A percentile compares a stretch with the other conserved stretches of the same genome.
phyloP scores from a whole-genome alignment of 106 monocot genomes.

The Allium fistulosum region DNA sequence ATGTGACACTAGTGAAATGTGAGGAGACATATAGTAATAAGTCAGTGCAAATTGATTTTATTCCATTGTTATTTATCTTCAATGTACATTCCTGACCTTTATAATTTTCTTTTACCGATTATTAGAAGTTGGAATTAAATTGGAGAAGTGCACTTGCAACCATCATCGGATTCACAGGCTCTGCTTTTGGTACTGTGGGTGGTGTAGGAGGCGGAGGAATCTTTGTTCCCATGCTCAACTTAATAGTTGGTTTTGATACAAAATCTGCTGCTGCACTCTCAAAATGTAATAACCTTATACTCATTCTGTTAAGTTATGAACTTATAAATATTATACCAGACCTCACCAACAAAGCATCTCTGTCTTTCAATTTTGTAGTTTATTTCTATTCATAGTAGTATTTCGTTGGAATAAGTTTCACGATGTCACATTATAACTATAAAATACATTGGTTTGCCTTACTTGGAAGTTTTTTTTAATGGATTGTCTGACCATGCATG shows the following conservation, averaged over 20 bases:
- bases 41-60: neutral
- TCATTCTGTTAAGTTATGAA: neutral
- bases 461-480: too few relatives aligned
- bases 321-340: neutral
- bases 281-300: conserved; percentile 40
- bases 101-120: neutral
- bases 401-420: too few relatives aligned
- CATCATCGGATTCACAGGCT: conserved; percentile 75
- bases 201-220: conserved; percentile 98
- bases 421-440: too few relatives aligned
- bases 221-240: conserved; percentile 92
- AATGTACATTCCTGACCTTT: neutral
- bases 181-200: conserved; percentile 90
- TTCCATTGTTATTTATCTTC: neutral
- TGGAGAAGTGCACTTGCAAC: conserved; percentile 62
- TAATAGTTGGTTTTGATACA: conserved; percentile 91
- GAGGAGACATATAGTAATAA: too few relatives aligned
- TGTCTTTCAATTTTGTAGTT: too few relatives aligned
- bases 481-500: too few relatives aligned
- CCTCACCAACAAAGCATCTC: neutral
- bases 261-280: conserved; percentile 98
- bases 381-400: too few relatives aligned
- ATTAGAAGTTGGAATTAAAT: conserved; percentile 57
- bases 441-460: too few relatives aligned
- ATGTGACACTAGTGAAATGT: too few relatives aligned